A percentile compares a stretch with the other conserved stretches of the same genome.
phyloP scores from a whole-genome alignment of 139 green algal species.

The Coelastrella sp. region DNA sequence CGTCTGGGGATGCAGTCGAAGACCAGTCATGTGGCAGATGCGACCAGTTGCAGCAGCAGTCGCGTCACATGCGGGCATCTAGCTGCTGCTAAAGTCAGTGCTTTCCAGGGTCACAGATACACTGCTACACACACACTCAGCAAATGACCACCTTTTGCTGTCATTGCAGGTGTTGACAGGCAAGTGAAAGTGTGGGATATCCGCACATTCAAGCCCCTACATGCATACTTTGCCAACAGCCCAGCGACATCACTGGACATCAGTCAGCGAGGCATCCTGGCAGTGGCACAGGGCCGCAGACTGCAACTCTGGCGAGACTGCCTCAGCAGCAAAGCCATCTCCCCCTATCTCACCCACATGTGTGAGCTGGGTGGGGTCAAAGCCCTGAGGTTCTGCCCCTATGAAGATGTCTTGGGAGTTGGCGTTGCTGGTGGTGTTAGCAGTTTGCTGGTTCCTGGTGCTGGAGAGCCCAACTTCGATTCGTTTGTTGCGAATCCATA shows the following conservation, averaged over 20 bases:
- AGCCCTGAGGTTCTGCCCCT: conserved; percentile 91
- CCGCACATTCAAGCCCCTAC: conserved; percentile 85
- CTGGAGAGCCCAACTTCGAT: conserved; percentile 98
- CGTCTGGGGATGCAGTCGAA: no score
- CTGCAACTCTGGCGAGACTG: conserved; percentile 93
- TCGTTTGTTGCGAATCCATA: conserved; percentile 96
- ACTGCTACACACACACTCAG: no score
- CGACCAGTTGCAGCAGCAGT: no score
- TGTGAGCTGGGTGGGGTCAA: conserved; percentile 58
- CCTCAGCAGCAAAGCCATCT: conserved; percentile 80
- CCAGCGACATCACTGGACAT: conserved; percentile 86
- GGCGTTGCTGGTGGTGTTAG: conserved; percentile 71
- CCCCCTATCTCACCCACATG: conserved; percentile 92
- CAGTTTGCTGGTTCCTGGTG: conserved; percentile 92
- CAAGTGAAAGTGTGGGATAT: conserved; percentile 95
- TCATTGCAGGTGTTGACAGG: conserved; percentile 81
- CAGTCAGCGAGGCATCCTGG: conserved; percentile 94
- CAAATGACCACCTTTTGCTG: no score
- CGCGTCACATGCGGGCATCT: no score
- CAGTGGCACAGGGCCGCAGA: conserved; percentile 80
- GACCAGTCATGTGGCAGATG: no score
- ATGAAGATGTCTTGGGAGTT: conserved; percentile 94
- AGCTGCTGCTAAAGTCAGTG: no score
- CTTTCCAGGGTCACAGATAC: no score
- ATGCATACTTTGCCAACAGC: conserved; percentile 90